Evolutionary conservation across 345 rosid genomes (phyloP), one percentile per base, ranked within the genome.

Genomic region (Adansonia digitata): DNA sequence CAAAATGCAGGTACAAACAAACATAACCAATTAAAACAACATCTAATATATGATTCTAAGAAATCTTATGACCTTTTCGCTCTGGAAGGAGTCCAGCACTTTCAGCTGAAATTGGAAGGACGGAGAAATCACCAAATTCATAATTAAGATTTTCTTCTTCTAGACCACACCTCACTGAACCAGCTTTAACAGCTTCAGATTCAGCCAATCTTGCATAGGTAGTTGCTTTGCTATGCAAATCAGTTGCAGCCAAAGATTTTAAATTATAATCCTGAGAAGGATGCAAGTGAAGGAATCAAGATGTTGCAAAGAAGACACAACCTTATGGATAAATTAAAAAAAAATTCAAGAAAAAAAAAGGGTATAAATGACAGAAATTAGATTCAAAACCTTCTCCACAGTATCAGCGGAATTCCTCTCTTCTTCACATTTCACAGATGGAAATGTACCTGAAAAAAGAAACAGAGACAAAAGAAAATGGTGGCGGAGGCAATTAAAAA

Each of bases 61-160:
- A 73, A 77, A 56, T 26, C 27, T 22, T 18, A 24, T 14, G 73
- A 90, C 98, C 95, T 71, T 79, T 84, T 24, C 79, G 87, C 51
- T 75, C 77, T 13, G 99, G 97, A 52, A 90, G 83, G 71, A 92
- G 74, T 69, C 92, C 96, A 24, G 97, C 82, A 78, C 85, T 86
- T 84, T 91, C 94, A 75, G 98, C 98, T 56, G 97, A 91, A 62
- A 95, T 84, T 0, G 97, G 99, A 79, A 95, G 86, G 79, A 93
- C 76, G 49, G 81, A 75, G 71, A 85, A 77, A 70, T 73, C 64
- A 64, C 78, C 77, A 4, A 52, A 59, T 77, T 84, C 92, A 57
- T 72, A 77, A 49, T 53, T 71, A 60, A 80, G 20, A 27, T 69
- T 80, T 22, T 62, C 84, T 66, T 55, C 81, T 56, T 80, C 84